Conservation (phyloP, 352 stramenopile species). For the Peronospora farinosa region DNA sequence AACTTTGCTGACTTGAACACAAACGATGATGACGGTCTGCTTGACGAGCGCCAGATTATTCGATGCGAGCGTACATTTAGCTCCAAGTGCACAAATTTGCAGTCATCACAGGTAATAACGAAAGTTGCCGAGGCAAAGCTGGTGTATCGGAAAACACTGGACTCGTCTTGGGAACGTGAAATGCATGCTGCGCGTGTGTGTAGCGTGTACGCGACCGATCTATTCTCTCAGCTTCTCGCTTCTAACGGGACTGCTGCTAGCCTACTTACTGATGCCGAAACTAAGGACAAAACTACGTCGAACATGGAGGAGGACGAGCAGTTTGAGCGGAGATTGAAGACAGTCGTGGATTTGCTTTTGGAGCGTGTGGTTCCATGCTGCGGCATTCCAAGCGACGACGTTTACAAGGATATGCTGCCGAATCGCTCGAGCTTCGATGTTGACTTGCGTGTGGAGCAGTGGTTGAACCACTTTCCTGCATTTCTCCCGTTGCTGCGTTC, state of each 20-base stretch:
- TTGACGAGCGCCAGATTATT: slow-evolving; percentile 43
- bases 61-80: slow-evolving; percentile 72
- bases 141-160: slow-evolving; percentile 69
- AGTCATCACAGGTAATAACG: slow-evolving; percentile 72
- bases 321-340: slow-evolving; percentile 46
- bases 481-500: slow-evolving; percentile 56
- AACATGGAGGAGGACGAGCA: slow-evolving; percentile 27
- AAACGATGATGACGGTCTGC: slow-evolving; percentile 5
- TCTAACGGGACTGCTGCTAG: slow-evolving; percentile 16
- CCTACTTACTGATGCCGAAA: slow-evolving; percentile 5
- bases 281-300: slow-evolving; percentile 3
- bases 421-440: slow-evolving; percentile 80
- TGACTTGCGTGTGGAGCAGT: slow-evolving; percentile 77
- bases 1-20: slow-evolving; percentile 23
- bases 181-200: slow-evolving; percentile 56
- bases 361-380: slow-evolving; percentile 73
- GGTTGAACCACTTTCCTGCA: slow-evolving; percentile 73
- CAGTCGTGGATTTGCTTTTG: slow-evolving; percentile 61
- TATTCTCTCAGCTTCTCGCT: slow-evolving; percentile 44
- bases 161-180: slow-evolving; percentile 61
- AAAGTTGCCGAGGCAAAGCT: slow-evolving; percentile 39
- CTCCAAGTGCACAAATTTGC: slow-evolving; percentile 75
- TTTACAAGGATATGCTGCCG: slow-evolving; percentile 77
- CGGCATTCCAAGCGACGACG: slow-evolving; percentile 64
- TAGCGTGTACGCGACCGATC: slow-evolving; percentile 47